Conservation (phyloP, 78 protist species). For the Protostelium mycophagum region DNA sequence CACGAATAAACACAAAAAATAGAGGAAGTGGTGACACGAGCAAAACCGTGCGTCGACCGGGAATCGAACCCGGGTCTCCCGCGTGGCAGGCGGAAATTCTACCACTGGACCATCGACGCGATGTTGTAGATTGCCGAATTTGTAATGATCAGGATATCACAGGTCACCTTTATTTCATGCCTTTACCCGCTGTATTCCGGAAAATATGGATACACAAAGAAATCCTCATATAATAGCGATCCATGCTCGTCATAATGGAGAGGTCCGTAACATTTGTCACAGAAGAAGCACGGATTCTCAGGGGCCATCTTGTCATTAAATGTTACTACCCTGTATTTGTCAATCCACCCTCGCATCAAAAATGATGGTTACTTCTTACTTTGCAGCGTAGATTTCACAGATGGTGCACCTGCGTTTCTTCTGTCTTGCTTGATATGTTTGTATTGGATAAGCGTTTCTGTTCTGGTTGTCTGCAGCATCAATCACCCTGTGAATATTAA, state of each 20-base stretch:
- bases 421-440: slow-evolving; percentile 4
- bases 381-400: slow-evolving; percentile 55
- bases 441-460: slow-evolving; percentile 10
- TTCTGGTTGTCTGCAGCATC: slow-evolving; percentile 7
- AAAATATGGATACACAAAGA: slow-evolving; percentile 37
- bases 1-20: too few species aligned
- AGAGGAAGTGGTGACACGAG: too few species aligned
- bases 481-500: slow-evolving; percentile 8
- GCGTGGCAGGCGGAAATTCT: too few species aligned
- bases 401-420: slow-evolving; percentile 41
- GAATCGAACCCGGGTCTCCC: too few species aligned
- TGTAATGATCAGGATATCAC: too few species aligned
- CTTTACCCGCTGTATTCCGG: slow-evolving; percentile 59
- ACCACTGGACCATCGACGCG: too few species aligned
- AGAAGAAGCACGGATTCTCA: slow-evolving; percentile 54
- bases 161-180: too few species aligned
- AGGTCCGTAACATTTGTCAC: slow-evolving; percentile 48
- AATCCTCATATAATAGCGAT: slow-evolving; percentile 13
- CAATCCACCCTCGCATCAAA: background rate
- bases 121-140: too few species aligned
- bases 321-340: slow-evolving; percentile 13
- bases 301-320: slow-evolving; percentile 21
- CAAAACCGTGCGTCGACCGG: too few species aligned
- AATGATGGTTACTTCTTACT: slow-evolving; percentile 15
- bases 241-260: slow-evolving; percentile 49